These are phyloP conservation scores for Phylloporus sp. DNA, from an alignment of 768 basidiomycete species.

Conservation along the genomic window DNA sequence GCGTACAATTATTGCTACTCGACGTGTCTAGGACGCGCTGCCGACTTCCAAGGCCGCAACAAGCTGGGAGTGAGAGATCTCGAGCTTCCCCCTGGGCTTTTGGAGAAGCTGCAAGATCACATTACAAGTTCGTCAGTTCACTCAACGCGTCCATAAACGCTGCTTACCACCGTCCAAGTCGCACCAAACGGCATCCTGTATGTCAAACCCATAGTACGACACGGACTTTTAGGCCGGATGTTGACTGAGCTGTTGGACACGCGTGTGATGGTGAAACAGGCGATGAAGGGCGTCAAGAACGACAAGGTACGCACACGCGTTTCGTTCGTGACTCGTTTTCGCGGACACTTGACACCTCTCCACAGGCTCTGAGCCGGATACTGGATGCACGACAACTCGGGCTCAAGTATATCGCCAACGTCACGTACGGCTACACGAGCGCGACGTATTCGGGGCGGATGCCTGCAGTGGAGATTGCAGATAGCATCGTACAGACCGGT, in stretches of 20 bases:
- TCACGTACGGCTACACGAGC: constrained; percentile 94
- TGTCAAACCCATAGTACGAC: constrained; percentile 78
- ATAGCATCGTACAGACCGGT: constrained; percentile 95
- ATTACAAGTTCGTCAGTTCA: constrained; percentile 55
- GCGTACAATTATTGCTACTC: constrained; percentile 98
- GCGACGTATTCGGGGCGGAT: constrained; percentile 95
- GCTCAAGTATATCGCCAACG: constrained; percentile 91
- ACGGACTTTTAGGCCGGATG: constrained; percentile 87
- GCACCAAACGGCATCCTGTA: constrained; percentile 96
- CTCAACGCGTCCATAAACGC: neutral
- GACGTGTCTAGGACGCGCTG: constrained; percentile 86
- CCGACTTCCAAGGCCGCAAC: constrained; percentile 80
- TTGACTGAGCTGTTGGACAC: constrained; percentile 88
- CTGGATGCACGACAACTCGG: constrained; percentile 90
- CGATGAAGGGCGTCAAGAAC: constrained; percentile 75
- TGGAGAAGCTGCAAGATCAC: constrained; percentile 68
- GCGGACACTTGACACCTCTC: neutral
- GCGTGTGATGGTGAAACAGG: constrained; percentile 96
- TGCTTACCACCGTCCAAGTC: constrained; percentile 43
- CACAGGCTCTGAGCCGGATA: constrained; percentile 65
- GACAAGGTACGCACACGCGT: constrained; percentile 59
- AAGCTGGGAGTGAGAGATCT: constrained; percentile 85
- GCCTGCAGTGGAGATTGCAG: constrained; percentile 98
- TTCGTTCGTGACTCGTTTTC: neutral
- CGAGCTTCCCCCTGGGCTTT: constrained; percentile 57